Evolutionary conservation across 2,329 filamentous ascomycete genomes (phyloP).

Genomic region (Colletotrichum siamense): DNA sequence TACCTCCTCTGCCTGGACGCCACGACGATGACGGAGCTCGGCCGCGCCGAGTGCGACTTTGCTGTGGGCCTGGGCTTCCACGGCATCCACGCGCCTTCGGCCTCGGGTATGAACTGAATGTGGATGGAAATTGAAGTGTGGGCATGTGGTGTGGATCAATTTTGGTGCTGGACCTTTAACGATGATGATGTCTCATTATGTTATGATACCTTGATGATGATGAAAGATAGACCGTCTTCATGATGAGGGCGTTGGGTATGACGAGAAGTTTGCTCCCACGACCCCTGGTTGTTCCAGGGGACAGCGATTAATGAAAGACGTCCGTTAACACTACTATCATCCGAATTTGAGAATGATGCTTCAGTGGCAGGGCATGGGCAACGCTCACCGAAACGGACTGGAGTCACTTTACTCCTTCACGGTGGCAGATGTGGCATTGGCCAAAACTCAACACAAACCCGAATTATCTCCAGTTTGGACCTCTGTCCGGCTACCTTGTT

Average conservation of each 20-base stretch:
- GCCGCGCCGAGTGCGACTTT: constrained; percentile 66
- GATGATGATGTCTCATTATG: not conserved
- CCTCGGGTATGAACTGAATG: not conserved
- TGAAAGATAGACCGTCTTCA: not conserved
- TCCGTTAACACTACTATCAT: not conserved
- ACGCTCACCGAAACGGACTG: not conserved
- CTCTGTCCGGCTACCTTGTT: not conserved
- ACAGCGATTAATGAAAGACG: not conserved
- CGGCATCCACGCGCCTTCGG: constrained; percentile 52
- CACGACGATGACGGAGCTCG: constrained; percentile 65
- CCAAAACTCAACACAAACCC: not conserved
- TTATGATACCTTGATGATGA: not conserved
- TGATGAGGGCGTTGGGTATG: not conserved
- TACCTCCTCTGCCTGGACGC: constrained; percentile 73
- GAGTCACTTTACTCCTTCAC: not conserved
- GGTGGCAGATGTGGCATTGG: not conserved
- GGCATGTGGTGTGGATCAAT: not conserved
- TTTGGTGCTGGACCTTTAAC: not conserved
- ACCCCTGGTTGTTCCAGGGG: not conserved
- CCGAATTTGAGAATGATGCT: not conserved
- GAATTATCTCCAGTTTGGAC: not conserved
- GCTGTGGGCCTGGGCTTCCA: constrained; percentile 71
- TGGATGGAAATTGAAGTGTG: not conserved
- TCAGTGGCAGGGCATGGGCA: not conserved
- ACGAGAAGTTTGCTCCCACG: not conserved